Percentiles rank a stretch among this genome's conserved stretches.
Evolutionary conservation across 345 rosid genomes (phyloP).

Genomic region (Brassica rapa): DNA sequence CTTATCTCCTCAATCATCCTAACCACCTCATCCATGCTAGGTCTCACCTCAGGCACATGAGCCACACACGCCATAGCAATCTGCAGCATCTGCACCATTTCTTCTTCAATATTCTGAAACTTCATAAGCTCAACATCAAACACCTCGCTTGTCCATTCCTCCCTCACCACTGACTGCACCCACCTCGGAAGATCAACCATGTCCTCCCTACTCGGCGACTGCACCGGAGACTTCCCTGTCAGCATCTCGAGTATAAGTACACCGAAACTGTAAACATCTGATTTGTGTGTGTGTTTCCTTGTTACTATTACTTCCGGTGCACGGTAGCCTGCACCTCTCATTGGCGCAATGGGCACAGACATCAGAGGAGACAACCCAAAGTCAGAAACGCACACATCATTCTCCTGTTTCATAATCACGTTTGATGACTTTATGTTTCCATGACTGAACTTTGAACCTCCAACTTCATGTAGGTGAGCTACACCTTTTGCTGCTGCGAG

Average conservation of each 20-base stretch:
- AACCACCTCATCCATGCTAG: constrained; percentile 73
- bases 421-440: constrained; percentile 88
- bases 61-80: constrained; percentile 81
- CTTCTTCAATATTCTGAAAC: constrained; percentile 74
- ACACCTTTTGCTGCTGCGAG: constrained; percentile 71
- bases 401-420: constrained; percentile 63
- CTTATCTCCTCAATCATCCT: constrained; percentile 82
- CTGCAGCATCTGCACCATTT: constrained; percentile 84
- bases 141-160: constrained; percentile 89
- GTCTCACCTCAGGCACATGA: constrained; percentile 60
- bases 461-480: constrained; percentile 68
- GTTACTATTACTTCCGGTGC: constrained; percentile 74
- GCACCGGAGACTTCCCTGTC: constrained; percentile 73
- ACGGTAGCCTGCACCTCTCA: constrained; percentile 74
- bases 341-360: constrained; percentile 60
- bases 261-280: constrained; percentile 79
- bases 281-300: constrained; percentile 67
- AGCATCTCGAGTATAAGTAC: constrained; percentile 80
- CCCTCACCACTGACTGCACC: constrained; percentile 95
- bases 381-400: constrained; percentile 62
- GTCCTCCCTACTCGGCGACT: constrained; percentile 70
- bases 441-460: constrained; percentile 76
- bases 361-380: constrained; percentile 68
- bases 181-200: constrained; percentile 82
- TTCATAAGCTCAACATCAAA: constrained; percentile 82